Conservation (phyloP, 1,284 basidiomycete species). For the Sporisorium reilianum region DNA sequence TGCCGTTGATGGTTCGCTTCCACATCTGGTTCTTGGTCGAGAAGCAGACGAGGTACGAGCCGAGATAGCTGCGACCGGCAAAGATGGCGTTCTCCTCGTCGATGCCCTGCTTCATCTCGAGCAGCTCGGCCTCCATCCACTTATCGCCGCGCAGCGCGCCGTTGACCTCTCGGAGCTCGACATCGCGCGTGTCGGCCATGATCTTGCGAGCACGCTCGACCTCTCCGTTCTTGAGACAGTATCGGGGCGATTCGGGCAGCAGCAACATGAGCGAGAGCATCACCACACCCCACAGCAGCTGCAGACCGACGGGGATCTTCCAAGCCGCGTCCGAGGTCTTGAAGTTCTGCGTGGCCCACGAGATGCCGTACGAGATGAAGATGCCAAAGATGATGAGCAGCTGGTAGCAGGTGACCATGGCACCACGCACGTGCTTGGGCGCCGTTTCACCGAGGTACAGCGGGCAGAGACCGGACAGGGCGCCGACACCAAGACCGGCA, state of each 20-base stretch:
- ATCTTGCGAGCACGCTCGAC: conserved; percentile 75
- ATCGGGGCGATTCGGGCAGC: conserved; percentile 83
- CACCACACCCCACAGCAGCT: conserved; percentile 73
- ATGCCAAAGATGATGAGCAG: conserved; percentile 76
- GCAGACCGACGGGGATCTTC: conserved; percentile 81
- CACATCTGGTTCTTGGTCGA: conserved; percentile 75
- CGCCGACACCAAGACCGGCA: conserved; percentile 61
- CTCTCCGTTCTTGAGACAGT: conserved; percentile 79
- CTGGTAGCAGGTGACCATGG: conserved; percentile 82
- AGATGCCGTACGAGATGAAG: conserved; percentile 73
- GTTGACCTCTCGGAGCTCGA: conserved; percentile 76
- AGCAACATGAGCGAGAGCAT: conserved; percentile 71
- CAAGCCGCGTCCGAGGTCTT: conserved; percentile 43
- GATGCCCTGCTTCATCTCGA: conserved; percentile 79
- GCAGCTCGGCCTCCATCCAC: conserved; percentile 71
- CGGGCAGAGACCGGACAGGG: conserved; percentile 73
- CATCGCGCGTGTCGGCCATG: conserved; percentile 74
- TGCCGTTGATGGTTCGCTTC: conserved; percentile 81
- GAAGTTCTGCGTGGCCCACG: conserved; percentile 70
- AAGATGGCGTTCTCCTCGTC: conserved; percentile 70
- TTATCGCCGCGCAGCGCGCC: conserved; percentile 76
- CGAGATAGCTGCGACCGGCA: conserved; percentile 78
- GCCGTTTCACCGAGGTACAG: conserved; percentile 85
- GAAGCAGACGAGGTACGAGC: conserved; percentile 78
- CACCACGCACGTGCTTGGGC: conserved; percentile 83